Evolutionary conservation across 2,329 filamentous ascomycete genomes (phyloP).

Genomic region (Fusarium sp.): DNA sequence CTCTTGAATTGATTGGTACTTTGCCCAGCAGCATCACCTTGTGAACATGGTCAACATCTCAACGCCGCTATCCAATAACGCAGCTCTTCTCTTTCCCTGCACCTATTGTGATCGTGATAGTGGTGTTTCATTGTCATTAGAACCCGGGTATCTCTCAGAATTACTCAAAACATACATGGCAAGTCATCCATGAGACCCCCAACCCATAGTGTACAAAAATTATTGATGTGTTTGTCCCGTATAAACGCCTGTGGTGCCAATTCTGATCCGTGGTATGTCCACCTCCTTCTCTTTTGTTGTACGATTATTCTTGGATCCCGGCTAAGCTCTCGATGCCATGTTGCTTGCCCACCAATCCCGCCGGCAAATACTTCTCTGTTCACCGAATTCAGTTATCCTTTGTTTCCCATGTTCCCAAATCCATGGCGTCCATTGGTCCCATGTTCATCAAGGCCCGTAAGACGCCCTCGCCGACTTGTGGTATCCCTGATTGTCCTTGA

Average conservation of each 20-base stretch:
- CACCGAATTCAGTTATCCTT: constrained; percentile 41
- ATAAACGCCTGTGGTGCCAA: constrained; percentile 25
- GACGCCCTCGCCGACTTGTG: constrained; percentile 66
- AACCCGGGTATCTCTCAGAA: constrained; percentile 33
- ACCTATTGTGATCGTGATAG: neutral
- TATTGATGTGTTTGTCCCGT: constrained; percentile 21
- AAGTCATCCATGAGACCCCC: constrained; percentile 17
- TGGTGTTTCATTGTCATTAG: constrained; percentile 30
- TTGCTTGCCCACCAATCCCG: neutral
- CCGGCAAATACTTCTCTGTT: neutral
- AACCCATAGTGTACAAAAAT: constrained; percentile 29
- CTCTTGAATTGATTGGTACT: constrained; percentile 28
- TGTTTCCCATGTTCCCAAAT: constrained; percentile 59
- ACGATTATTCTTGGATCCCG: neutral
- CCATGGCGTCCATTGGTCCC: constrained; percentile 69
- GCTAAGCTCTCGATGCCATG: neutral
- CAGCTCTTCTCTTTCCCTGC: neutral
- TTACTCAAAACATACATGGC: constrained; percentile 15
- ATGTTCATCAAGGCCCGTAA: constrained; percentile 67
- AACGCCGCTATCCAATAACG: neutral
- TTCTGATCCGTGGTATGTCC: neutral
- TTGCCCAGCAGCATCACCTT: neutral
- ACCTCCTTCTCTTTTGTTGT: constrained; percentile 11
- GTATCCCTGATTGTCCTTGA: constrained; percentile 57
- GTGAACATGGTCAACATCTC: neutral